Evolutionary conservation across 495 filamentous ascomycete species (phyloP).

Genomic region (Podospora sp.): DNA sequence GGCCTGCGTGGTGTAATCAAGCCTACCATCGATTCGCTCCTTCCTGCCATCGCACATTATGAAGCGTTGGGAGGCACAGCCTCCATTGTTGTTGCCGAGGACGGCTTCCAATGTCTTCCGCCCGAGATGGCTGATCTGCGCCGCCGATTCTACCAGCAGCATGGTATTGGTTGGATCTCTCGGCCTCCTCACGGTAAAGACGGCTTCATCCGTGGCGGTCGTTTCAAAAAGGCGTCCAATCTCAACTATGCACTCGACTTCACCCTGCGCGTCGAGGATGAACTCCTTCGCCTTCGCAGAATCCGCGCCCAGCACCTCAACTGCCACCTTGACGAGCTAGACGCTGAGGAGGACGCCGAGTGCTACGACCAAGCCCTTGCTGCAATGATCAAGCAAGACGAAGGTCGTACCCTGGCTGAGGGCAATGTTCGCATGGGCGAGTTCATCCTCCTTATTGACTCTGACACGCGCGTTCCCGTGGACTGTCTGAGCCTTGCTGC

Average conservation of each 20-base stretch:
- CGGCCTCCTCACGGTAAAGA: constrained; percentile 60
- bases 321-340: constrained; percentile 59
- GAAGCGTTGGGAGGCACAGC: constrained; percentile 69
- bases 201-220: constrained; percentile 60
- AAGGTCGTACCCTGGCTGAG: constrained; percentile 67
- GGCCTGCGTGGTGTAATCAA: constrained; percentile 61
- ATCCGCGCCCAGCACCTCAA: constrained; percentile 28
- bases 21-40: constrained; percentile 64
- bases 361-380: constrained; percentile 65
- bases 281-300: constrained; percentile 46
- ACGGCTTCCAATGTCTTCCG: constrained; percentile 65
- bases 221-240: constrained; percentile 73
- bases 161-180: constrained; percentile 75
- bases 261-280: not conserved
- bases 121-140: constrained; percentile 62
- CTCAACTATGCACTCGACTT: constrained; percentile 77
- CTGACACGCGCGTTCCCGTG: constrained; percentile 68
- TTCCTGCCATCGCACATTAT: constrained; percentile 69
- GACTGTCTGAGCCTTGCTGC: constrained; percentile 73
- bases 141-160: constrained; percentile 63
- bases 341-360: constrained; percentile 63
- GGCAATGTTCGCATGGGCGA: constrained; percentile 74
- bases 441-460: constrained; percentile 73
- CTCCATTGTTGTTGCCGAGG: constrained; percentile 75
- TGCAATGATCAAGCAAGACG: constrained; percentile 62